phyloP scores from a whole-genome alignment of 169 alveolate genomes.

The Plasmodium berghei region DNA sequence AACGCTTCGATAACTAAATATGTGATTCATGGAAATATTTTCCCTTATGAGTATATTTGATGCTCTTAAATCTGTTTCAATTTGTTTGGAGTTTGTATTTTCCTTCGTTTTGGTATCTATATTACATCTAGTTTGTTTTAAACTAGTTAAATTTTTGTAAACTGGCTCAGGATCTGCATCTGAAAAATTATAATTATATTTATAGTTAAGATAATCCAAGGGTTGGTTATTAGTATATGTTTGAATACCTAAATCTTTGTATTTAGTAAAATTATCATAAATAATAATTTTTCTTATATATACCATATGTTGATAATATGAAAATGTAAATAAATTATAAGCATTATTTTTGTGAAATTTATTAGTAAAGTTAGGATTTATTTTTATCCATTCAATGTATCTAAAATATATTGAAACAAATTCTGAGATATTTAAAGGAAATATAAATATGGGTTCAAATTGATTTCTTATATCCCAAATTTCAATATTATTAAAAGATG shows the following conservation, averaged over 20 bases:
- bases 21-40: conserved; percentile 35
- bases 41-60: conserved; percentile 8
- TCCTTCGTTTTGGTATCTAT: neutral
- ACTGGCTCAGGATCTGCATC: too few relatives aligned
- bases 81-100: neutral
- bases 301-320: conserved; percentile 42
- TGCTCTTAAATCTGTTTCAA: conserved; percentile 1
- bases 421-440: conserved; percentile 83
- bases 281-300: conserved; percentile 43
- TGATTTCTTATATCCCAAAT: conserved; percentile 84
- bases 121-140: neutral
- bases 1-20: conserved; percentile 40
- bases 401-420: conserved; percentile 78
- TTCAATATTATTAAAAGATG: conserved; percentile 77
- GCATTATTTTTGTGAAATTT: neutral
- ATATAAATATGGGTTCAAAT: conserved; percentile 79
- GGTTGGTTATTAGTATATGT: conserved; percentile 11
- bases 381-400: conserved; percentile 79
- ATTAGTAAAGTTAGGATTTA: conserved; percentile 5
- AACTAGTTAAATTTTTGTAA: too few relatives aligned
- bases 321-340: conserved; percentile 45
- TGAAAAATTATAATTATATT: conserved; percentile 9
- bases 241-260: conserved; percentile 64
- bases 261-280: conserved; percentile 43
- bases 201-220: neutral